These are phyloP conservation scores for Grosmannia huntii DNA, from an alignment of 2,329 filamentous ascomycete genomes.

Conservation along the genomic window DNA sequence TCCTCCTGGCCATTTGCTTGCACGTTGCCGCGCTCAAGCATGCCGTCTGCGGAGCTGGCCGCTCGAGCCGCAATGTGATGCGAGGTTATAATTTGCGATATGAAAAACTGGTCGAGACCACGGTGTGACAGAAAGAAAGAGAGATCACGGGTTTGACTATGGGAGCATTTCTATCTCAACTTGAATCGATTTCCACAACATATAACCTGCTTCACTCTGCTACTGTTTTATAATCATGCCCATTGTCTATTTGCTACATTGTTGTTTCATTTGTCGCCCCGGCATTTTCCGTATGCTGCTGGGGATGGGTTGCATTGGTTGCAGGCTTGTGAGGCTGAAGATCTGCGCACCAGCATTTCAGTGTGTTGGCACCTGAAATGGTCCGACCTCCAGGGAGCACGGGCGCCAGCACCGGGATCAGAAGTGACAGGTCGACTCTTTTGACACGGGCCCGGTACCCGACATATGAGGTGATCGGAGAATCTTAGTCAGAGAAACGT, in stretches of 20 bases:
- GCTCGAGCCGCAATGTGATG: not conserved
- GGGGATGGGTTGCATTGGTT: not conserved
- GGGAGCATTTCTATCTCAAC: not conserved
- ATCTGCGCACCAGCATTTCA: not conserved
- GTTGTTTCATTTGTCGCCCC: not conserved
- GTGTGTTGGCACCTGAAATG: no score
- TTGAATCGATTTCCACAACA: not conserved
- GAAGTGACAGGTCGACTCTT: not conserved
- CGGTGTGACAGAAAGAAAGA: not conserved
- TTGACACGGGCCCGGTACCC: not conserved
- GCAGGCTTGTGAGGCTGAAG: not conserved
- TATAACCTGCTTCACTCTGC: not conserved
- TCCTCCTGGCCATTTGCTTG: not conserved
- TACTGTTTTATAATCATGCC: not conserved
- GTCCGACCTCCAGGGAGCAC: not conserved
- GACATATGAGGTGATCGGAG: not conserved
- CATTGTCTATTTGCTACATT: not conserved
- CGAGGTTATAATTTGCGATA: not conserved
- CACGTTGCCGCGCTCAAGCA: not conserved
- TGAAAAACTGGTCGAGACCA: not conserved
- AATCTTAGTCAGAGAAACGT: constrained; percentile 2
- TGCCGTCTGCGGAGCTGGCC: not conserved
- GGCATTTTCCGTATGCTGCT: not conserved
- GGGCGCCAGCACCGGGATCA: not conserved
- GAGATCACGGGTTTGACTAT: not conserved